A percentile compares a stretch with the other conserved stretches of the same genome.
phyloP scores from a whole-genome alignment of 2,329 filamentous ascomycete genomes.

The Fusarium musae region DNA sequence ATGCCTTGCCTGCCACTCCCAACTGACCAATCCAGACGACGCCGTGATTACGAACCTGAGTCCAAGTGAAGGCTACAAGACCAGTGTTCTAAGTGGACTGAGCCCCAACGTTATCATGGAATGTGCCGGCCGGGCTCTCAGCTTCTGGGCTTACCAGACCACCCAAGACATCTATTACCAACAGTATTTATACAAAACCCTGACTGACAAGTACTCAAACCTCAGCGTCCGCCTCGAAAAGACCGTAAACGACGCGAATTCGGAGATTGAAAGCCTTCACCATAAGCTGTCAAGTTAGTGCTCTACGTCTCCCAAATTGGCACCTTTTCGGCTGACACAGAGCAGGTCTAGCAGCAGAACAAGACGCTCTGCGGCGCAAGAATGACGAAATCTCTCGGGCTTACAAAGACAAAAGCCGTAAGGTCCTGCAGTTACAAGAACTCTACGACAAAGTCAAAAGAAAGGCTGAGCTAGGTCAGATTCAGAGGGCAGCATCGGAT shows the following conservation, averaged over 20 bases:
- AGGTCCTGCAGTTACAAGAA: conserved; percentile 74
- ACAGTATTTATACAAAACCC: conserved; percentile 75
- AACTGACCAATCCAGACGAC: conserved; percentile 78
- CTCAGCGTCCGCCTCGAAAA: conserved; percentile 77
- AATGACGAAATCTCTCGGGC: conserved; percentile 76
- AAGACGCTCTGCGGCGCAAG: conserved; percentile 72
- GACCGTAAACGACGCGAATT: conserved; percentile 78
- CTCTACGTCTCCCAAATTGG: background rate
- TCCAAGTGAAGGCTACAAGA: conserved; percentile 90
- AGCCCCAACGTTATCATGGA: conserved; percentile 87
- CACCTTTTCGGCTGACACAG: conserved; percentile 11
- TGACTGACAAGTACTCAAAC: conserved; percentile 76
- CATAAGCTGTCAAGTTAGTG: conserved; percentile 70
- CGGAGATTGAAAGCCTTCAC: conserved; percentile 74
- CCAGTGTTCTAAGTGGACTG: conserved; percentile 83
- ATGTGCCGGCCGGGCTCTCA: conserved; percentile 80
- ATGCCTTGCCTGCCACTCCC: conserved; percentile 81
- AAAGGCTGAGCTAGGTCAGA: conserved; percentile 64
- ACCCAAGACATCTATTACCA: conserved; percentile 86
- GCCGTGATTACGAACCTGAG: conserved; percentile 77
- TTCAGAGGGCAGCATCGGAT: conserved; percentile 65
- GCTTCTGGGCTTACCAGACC: conserved; percentile 89
- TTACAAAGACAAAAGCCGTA: conserved; percentile 76
- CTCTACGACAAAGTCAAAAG: conserved; percentile 70
- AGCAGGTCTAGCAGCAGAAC: conserved; percentile 67